A percentile compares a stretch with the other conserved stretches of the same genome.
Evolutionary conservation across 2,329 filamentous ascomycete species (phyloP).

Genomic region (Penicillium sp.): DNA sequence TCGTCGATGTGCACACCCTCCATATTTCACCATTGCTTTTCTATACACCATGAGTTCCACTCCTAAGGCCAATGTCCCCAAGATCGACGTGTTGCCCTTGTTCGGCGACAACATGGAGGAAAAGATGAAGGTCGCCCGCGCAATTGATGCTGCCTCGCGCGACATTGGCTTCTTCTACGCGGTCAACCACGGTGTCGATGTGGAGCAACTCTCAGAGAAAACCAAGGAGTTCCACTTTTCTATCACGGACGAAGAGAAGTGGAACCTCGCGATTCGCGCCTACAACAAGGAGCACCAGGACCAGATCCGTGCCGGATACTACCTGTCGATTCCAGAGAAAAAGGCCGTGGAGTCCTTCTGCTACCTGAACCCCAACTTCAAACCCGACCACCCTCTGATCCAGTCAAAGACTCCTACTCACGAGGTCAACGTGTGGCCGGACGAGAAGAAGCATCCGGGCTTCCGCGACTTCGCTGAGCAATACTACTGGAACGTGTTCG

Average conservation of each 20-base stretch:
- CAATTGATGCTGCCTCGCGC: background rate
- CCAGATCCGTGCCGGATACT: background rate
- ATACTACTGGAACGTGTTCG: background rate
- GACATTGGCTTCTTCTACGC: background rate
- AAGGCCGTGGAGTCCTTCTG: background rate
- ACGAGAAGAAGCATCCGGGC: background rate
- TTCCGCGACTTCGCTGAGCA: background rate
- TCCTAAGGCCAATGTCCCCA: background rate
- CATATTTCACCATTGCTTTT: background rate
- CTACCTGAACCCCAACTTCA: background rate
- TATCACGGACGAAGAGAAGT: background rate
- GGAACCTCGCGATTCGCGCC: background rate
- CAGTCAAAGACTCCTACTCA: background rate
- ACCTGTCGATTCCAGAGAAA: background rate
- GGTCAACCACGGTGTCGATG: background rate
- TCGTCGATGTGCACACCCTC: background rate
- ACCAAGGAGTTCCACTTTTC: background rate
- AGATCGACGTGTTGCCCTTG: background rate
- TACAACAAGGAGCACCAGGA: background rate
- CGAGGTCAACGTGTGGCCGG: background rate
- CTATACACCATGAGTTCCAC: background rate
- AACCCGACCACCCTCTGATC: background rate
- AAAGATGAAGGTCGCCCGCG: background rate
- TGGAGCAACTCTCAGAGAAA: background rate
- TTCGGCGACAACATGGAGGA: background rate